Evolutionary conservation across 495 filamentous ascomycete species (phyloP), one percentile per base, ranked within the genome.

Genomic region (Daldinia caldariorum): DNA sequence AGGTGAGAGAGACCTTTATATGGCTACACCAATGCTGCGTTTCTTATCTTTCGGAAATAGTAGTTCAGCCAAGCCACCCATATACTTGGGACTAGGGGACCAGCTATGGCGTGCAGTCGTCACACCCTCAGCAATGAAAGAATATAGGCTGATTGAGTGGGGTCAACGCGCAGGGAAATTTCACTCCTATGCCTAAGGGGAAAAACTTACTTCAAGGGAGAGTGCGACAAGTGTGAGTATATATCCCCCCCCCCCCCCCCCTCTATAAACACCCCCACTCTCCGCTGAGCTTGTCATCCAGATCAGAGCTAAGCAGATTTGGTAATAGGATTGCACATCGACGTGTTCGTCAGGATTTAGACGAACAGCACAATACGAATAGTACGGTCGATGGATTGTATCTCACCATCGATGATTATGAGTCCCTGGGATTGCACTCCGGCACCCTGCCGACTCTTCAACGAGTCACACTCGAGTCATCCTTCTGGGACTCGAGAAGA

Each of bases 401-500:
- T 39, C 64, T 79, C 6, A 76, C 69, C 1, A 61, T 69, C 1
- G 71, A 75, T 7, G 77, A 79, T 31, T 77, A 69, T 50, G 64
- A 76, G 32, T 67, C 75, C 31, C 45, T 79, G n/a, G 70, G 65
- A 10, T 54, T 79, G 53, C 77, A 79, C 35, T 71, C 77, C 0
- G 74, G 66, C 8, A 79, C 77, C 10, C 43, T 79, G 22, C 71
- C 76, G 10, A 71, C 71, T 26, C 22, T 76, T 53, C 67, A 66
- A 22, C 71, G 77, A 8, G 70, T 74, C 4, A 79, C 77, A 12
- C 75, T 65, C 29, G 77, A 79, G 61, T 77, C 73, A 47, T 70
- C 61, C 14, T 76, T 77, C 56, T 79, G 77, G 77, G 73, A 79
- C 61, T 63, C 73, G 26, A 75, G 68, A 58, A 67, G 59, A 47